phyloP scores from a whole-genome alignment of 176 grass and related monocot species.

The sorghum (Sorghum bicolor) region DNA sequence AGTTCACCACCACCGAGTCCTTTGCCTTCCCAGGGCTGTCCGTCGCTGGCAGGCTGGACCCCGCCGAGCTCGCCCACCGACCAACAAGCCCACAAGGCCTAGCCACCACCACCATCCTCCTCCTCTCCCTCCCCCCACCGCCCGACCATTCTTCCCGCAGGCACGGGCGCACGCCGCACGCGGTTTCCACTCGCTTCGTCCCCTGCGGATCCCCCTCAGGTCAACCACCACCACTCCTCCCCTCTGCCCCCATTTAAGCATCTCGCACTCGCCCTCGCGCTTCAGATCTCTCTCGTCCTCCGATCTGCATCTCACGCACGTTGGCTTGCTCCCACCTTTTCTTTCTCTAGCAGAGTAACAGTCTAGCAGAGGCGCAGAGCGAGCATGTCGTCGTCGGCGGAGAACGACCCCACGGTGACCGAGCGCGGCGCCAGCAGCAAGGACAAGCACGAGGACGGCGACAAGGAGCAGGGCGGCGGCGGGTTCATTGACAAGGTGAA shows the following conservation, averaged over 20 bases:
- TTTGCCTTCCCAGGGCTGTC: too few relatives aligned
- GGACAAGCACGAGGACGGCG: conserved; percentile 29
- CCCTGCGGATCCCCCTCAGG: neutral
- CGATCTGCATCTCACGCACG: neutral
- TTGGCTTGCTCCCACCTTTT: neutral
- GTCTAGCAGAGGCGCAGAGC: neutral
- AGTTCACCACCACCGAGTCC: too few relatives aligned
- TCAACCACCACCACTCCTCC: neutral
- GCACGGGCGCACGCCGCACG: conserved; percentile 9
- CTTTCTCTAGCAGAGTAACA: neutral
- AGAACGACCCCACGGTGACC: conserved; percentile 27
- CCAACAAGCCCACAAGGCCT: neutral
- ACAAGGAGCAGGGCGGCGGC: conserved; percentile 32
- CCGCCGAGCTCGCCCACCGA: neutral
- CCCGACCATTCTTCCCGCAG: neutral
- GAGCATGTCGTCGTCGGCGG: conserved; percentile 51
- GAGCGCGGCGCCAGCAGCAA: conserved; percentile 38
- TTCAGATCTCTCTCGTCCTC: conserved; percentile 8
- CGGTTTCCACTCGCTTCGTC: conserved; percentile 37
- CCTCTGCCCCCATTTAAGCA: neutral
- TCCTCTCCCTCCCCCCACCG: neutral
- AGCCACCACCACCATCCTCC: too few relatives aligned
- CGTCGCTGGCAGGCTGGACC: neutral
- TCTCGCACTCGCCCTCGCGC: neutral
- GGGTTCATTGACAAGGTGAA: conserved; percentile 87